Evolutionary conservation across 345 rosid species (phyloP), one percentile per base, ranked within the genome.

Genomic region (Reutealis trisperma): DNA sequence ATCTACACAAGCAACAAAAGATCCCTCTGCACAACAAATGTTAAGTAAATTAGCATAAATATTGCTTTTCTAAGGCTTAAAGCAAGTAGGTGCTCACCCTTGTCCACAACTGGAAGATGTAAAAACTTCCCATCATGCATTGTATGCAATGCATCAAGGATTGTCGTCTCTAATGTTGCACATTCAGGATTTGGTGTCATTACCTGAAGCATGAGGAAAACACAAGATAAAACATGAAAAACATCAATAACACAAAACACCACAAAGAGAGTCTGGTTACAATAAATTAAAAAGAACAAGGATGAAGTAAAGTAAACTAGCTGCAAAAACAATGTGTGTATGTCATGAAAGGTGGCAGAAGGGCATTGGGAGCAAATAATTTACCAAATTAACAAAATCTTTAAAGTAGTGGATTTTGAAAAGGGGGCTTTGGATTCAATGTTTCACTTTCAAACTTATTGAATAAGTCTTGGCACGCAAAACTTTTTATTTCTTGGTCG

Each of bases 101-200:
- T 92, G 76, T 92, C 97, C 42, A 92, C 30, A 41, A 96, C 92
- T 1, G 99, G 99, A 78, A 96, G 98, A 86, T 96, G 99, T 69
- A 96, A 85, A 79, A 96, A 94, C 86, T 96, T 96, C 62, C 98
- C 98, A 44, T 92, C 98, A 81, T 96, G 98, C 99, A 94, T 96
- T 70, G 84, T 75, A 79, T 94, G 99, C 87, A 94, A 84, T 19
- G 98, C 98, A 21, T 96, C 99, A 41, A 96, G 94, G 74, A 94
- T 90, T 22, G 97, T 87, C 16, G 94, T 90, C 76, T 94, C 99
- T 18, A 96, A 12, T 13, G 86, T 85, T 11, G 85, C 98, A 81
- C 92, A 90, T 84, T 96, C 97, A 0, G 99, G 98, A 71, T 92
- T 96, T 4, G 91, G 88, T 0, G 99, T 94, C 99, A 96, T 96